Evolutionary conservation across 768 basidiomycete genomes (phyloP), one percentile per base, ranked within the genome.

Genomic region (Mycena polygramma): DNA sequence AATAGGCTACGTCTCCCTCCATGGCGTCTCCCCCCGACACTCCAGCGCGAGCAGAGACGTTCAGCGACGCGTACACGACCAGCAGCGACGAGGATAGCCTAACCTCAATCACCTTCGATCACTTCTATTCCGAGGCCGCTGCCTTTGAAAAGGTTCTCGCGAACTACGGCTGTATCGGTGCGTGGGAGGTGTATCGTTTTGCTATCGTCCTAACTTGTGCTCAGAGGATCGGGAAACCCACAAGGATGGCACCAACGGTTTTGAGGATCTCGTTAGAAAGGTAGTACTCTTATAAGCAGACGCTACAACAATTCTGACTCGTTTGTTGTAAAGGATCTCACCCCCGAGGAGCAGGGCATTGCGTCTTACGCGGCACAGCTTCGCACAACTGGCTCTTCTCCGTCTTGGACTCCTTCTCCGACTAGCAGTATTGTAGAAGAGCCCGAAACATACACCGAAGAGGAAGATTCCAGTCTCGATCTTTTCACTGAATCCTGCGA

Each of bases 201-300:
- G 15, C 9, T n/a, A 41, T 6, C 10, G 41, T 15, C 11, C 24
- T 41, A 39, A 41, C 5, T 24, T 24, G 22, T 52, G 14, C 26
- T 3, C 26, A 52, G 62, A 69, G 46, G 43, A 19, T 2, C 35
- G 55, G 8, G 46, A 43, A 55, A 41, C 53, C 2, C 69, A 71
- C 17, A 60, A 74, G 14, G 75, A 80, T 37, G 75, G 76, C 35
- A 59, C 75, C 22, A 77, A 78, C 22, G 80, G 82, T 26, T 85
- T 87, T 68, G 81, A 79, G 8, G 75, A 83, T 22, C 82, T 88
- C n/a, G 80, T 87, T 15, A 82, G 77, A n/a, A 76, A 78, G 19
- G 82, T 30, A 30, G 30, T n/a, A n/a, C 30, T 30, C 30, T 30
- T 6, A 30, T 3, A 30, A 30, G 6, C 30, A 30, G 30, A 30